Percentiles rank a stretch among this genome's conserved stretches.
Evolutionary conservation across 768 basidiomycete species (phyloP).

Genomic region (Daedaleopsis sinensis): DNA sequence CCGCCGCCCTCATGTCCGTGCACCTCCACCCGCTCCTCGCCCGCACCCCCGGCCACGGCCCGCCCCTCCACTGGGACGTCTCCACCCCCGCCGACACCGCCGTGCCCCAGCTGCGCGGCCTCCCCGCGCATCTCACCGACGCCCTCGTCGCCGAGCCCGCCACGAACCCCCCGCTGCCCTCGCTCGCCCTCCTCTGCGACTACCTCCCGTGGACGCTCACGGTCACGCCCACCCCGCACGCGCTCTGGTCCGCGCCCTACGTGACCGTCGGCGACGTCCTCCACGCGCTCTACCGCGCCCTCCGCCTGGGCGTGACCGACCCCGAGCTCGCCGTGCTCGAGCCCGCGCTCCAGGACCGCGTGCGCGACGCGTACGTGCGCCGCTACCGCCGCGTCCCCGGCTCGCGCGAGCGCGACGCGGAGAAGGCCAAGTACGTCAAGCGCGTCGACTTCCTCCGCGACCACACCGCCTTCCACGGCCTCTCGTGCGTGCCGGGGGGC

Average conservation of each 20-base stretch:
- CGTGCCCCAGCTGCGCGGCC: not conserved
- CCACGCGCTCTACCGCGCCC: slow-evolving; percentile 43
- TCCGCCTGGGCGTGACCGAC: slow-evolving; percentile 43
- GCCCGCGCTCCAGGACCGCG: slow-evolving; percentile 34
- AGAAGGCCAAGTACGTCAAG: slow-evolving; percentile 52
- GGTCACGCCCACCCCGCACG: slow-evolving; percentile 29
- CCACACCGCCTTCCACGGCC: slow-evolving; percentile 22
- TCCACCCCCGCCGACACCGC: slow-evolving; percentile 7
- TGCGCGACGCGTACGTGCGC: slow-evolving; percentile 45
- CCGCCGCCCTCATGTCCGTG: slow-evolving; percentile 10
- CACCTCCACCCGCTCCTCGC: slow-evolving; percentile 27
- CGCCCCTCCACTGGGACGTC: slow-evolving; percentile 22
- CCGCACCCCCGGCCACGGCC: slow-evolving; percentile 1
- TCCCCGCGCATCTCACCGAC: slow-evolving; percentile 3
- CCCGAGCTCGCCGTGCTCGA: slow-evolving; percentile 43
- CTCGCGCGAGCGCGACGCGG: slow-evolving; percentile 35
- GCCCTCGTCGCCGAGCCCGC: slow-evolving; percentile 32
- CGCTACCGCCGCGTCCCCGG: slow-evolving; percentile 42
- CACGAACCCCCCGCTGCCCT: slow-evolving; percentile 30
- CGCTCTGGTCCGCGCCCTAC: slow-evolving; percentile 21
- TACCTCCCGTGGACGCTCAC: slow-evolving; percentile 37
- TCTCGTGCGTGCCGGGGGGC: slow-evolving; percentile 22
- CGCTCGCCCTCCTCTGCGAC: slow-evolving; percentile 34
- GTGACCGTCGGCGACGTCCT: slow-evolving; percentile 55
- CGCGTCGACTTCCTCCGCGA: slow-evolving; percentile 56